Evolutionary conservation across 2,329 filamentous ascomycete species (phyloP).

Genomic region (Colletotrichum sp.): DNA sequence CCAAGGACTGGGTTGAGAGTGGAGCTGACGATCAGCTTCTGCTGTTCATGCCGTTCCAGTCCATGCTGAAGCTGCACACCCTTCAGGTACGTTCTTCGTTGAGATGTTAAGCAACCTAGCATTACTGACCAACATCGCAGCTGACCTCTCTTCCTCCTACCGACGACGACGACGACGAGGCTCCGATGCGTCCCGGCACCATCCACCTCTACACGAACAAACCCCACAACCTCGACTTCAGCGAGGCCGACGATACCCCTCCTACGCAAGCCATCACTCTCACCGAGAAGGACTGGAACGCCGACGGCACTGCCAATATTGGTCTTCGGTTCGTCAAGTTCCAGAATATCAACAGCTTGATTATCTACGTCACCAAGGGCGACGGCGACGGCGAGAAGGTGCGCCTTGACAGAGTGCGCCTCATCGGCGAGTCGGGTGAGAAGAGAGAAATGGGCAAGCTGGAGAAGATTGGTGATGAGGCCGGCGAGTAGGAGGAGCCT

Average conservation of each 20-base stretch:
- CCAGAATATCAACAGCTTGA: slow-evolving; percentile 87
- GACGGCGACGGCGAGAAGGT: slow-evolving; percentile 85
- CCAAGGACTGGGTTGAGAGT: slow-evolving; percentile 89
- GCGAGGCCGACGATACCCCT: slow-evolving; percentile 87
- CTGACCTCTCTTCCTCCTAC: slow-evolving; percentile 79
- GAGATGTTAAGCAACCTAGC: neutral
- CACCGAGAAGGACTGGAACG: slow-evolving; percentile 79
- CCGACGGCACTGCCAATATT: slow-evolving; percentile 74
- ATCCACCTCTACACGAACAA: slow-evolving; percentile 89
- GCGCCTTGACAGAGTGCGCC: slow-evolving; percentile 76
- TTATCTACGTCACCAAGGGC: slow-evolving; percentile 88
- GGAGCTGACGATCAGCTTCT: slow-evolving; percentile 97
- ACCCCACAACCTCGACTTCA: slow-evolving; percentile 89
- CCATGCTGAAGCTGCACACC: slow-evolving; percentile 87
- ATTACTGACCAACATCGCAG: slow-evolving; percentile 45
- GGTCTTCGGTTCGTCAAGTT: slow-evolving; percentile 93
- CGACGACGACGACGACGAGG: slow-evolving; percentile 71
- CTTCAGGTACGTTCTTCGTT: slow-evolving; percentile 56
- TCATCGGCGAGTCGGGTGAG: slow-evolving; percentile 89
- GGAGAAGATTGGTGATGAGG: slow-evolving; percentile 88
- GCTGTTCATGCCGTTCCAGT: slow-evolving; percentile 89
- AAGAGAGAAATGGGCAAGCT: slow-evolving; percentile 94
- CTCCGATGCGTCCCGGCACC: slow-evolving; percentile 80
- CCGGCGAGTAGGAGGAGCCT: slow-evolving; percentile 54
- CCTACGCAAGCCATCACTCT: slow-evolving; percentile 83